These are phyloP conservation scores for Blastobotrys ciferrii DNA, from an alignment of 1,139 yeast genomes.

Conservation along the genomic window DNA sequence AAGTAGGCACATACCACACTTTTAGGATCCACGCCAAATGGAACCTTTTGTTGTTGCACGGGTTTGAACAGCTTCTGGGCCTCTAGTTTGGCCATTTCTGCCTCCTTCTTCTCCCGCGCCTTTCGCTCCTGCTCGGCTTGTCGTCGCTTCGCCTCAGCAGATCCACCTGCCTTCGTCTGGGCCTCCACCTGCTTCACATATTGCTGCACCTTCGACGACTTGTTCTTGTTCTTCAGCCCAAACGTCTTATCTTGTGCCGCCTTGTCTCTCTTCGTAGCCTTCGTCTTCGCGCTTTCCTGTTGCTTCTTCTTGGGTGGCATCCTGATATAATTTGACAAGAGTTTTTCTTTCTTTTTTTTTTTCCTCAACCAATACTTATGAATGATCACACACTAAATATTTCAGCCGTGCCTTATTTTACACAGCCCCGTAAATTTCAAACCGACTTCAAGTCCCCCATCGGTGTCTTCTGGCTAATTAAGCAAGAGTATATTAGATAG, in stretches of 20 bases:
- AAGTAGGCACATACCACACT: constrained; percentile 87
- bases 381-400: no score
- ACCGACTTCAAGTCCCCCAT: no score
- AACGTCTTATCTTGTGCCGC: constrained; percentile 86
- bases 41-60: constrained; percentile 77
- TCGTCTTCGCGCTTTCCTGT: constrained; percentile 55
- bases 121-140: constrained; percentile 72
- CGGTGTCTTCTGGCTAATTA: no score
- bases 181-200: constrained; percentile 75
- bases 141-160: constrained; percentile 57
- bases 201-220: constrained; percentile 88
- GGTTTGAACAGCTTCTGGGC: constrained; percentile 74
- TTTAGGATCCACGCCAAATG: constrained; percentile 97
- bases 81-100: constrained; percentile 84
- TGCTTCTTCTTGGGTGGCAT: constrained; percentile 63
- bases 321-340: not conserved
- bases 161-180: constrained; percentile 57
- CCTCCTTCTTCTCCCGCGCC: constrained; percentile 87
- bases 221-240: constrained; percentile 77
- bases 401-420: no score
- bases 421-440: no score
- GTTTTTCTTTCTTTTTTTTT: not conserved
- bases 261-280: constrained; percentile 67
- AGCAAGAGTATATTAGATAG: no score
- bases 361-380: no score